Evolutionary conservation across 108 stramenopile species (phyloP).

Genomic region (Cyclotella cryptica): DNA sequence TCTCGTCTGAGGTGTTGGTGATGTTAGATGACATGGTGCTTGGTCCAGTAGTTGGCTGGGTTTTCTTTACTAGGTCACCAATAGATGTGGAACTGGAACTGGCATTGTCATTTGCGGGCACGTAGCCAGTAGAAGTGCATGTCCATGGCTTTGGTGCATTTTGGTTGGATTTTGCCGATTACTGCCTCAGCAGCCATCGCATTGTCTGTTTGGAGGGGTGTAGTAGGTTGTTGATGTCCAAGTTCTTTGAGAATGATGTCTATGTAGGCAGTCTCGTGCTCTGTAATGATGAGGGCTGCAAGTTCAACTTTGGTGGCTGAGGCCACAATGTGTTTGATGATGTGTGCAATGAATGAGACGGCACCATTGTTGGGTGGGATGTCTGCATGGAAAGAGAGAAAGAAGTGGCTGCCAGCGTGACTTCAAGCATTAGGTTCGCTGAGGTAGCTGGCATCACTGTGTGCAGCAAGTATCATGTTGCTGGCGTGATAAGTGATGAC

Average conservation of each 20-base stretch:
- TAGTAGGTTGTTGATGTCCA: neutral
- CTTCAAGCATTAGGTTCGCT: neutral
- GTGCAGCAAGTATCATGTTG: neutral
- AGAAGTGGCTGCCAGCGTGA: neutral
- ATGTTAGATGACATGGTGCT: too few species aligned
- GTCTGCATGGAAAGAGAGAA: neutral
- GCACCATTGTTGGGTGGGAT: constrained; percentile 1
- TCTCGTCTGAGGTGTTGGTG: too few species aligned
- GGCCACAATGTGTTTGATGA: neutral
- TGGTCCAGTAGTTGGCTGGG: neutral
- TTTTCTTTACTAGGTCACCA: neutral
- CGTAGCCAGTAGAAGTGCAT: constrained; percentile 26
- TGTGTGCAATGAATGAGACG: neutral
- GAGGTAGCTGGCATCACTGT: neutral
- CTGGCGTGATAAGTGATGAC: neutral
- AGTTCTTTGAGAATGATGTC: neutral
- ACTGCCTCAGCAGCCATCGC: constrained; percentile 20
- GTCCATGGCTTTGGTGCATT: constrained; percentile 29
- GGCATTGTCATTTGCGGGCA: neutral
- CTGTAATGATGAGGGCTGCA: neutral
- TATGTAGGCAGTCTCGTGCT: neutral
- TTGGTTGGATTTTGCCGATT: constrained; percentile 49
- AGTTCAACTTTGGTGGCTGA: constrained; percentile 1
- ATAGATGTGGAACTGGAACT: constrained; percentile 18
- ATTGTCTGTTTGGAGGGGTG: neutral